phyloP scores from a whole-genome alignment of 768 basidiomycete species.

The Boletus barrowsii region DNA sequence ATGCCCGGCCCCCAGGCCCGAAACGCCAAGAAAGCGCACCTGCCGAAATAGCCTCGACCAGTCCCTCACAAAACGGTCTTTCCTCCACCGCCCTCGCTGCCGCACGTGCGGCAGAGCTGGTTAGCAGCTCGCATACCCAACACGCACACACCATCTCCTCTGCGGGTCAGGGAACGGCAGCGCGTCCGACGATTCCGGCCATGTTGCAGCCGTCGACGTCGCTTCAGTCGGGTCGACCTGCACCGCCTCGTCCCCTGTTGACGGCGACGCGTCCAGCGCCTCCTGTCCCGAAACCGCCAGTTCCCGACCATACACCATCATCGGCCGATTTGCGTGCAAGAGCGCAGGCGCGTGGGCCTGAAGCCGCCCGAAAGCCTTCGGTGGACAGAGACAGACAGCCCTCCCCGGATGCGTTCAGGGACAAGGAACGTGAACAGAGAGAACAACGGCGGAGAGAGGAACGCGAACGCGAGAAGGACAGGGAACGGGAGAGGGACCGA shows the following conservation, averaged over 20 bases:
- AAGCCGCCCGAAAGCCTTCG: slow-evolving; percentile 32
- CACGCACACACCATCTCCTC: slow-evolving; percentile 41
- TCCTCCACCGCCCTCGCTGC: slow-evolving; percentile 47
- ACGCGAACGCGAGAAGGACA: slow-evolving; percentile 31
- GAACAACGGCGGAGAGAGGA: slow-evolving; percentile 40
- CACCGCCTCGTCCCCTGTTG: slow-evolving; percentile 66
- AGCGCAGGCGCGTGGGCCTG: slow-evolving; percentile 52
- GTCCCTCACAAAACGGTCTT: slow-evolving; percentile 35
- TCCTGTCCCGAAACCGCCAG: slow-evolving; percentile 37
- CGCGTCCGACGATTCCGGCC: slow-evolving; percentile 28
- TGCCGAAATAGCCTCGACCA: slow-evolving; percentile 26
- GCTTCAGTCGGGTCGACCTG: slow-evolving; percentile 58
- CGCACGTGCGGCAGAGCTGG: slow-evolving; percentile 59
- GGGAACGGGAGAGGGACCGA: slow-evolving; percentile 22
- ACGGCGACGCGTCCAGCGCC: slow-evolving; percentile 55
- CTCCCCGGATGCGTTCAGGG: slow-evolving; percentile 37
- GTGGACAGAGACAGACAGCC: slow-evolving; percentile 33
- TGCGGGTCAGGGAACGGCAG: slow-evolving; percentile 22
- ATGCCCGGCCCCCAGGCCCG: slow-evolving; percentile 33
- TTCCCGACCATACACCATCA: slow-evolving; percentile 55
- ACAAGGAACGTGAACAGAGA: slow-evolving; percentile 37
- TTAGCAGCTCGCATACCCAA: slow-evolving; percentile 49
- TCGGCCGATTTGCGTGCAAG: slow-evolving; percentile 66
- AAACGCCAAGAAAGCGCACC: slow-evolving; percentile 50
- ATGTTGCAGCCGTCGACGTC: slow-evolving; percentile 32